These are phyloP conservation scores for Monosporozyma unispora DNA, from an alignment of 805 yeast genomes.

Conservation along the genomic window DNA sequence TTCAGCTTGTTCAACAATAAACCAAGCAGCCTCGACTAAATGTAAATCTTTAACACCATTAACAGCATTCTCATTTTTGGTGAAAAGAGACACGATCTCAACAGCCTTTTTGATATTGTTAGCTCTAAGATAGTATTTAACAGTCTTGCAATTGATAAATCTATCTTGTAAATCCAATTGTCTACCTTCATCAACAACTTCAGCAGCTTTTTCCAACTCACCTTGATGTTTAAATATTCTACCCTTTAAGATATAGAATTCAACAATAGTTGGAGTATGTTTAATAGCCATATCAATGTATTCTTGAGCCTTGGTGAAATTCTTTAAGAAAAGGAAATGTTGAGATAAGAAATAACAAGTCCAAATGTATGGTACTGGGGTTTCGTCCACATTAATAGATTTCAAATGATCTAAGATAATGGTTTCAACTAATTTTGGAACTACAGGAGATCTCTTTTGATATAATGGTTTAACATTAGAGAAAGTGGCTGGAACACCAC, in stretches of 20 bases:
- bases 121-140: constrained; percentile 74
- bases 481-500: constrained; percentile 88
- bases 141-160: constrained; percentile 80
- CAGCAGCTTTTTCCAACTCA: constrained; percentile 52
- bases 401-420: constrained; percentile 44
- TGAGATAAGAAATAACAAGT: constrained; percentile 67
- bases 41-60: constrained; percentile 84
- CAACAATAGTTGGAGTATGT: constrained; percentile 80
- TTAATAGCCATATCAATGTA: constrained; percentile 53
- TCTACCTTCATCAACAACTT: constrained; percentile 61
- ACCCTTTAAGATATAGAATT: constrained; percentile 71
- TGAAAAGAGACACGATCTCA: constrained; percentile 65
- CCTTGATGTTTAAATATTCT: constrained; percentile 68
- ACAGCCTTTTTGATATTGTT: constrained; percentile 66
- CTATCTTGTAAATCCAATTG: constrained; percentile 79
- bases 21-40: constrained; percentile 88
- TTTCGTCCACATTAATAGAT: constrained; percentile 21
- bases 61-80: constrained; percentile 71
- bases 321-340: constrained; percentile 52
- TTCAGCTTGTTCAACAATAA: constrained; percentile 74
- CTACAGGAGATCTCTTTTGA: constrained; percentile 34
- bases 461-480: constrained; percentile 77
- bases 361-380: constrained; percentile 47
- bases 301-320: constrained; percentile 45
- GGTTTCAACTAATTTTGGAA: constrained; percentile 37